Evolutionary conservation across 192 early-diverging fungal genomes (phyloP), one percentile per base, ranked within the genome.

Genomic region (Spizellomyces punctatus): DNA sequence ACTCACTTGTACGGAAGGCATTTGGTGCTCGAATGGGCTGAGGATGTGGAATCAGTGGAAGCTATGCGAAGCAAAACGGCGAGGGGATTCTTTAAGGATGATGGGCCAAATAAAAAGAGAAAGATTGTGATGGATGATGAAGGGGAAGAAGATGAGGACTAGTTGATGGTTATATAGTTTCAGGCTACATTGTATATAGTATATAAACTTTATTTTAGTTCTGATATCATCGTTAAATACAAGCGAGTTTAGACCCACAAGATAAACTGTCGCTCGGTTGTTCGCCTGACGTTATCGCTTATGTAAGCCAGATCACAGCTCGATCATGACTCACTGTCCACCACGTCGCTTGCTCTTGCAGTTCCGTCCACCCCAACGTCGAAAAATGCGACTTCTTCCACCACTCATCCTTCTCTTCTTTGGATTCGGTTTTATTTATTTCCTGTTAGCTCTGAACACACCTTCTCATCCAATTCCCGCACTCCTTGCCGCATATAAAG

Each of bases 1-100:
- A 99, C 95, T 47, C 98, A 99, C 85, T 90, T 99, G 84, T 95
- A 96, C 65, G 98, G 98, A 66, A 89, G 98, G 27, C 98, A 97
- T 76, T 76, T 99, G 75, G 95, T 99, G 6, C 83, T 98, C 55
- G 95, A 95, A 81, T 99, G 91, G 91, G 98, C 96, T 16, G 87
- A 94, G 70, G 89, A 91, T 22, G 93, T 93, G 45, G 90, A 91
- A 62, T 85, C 84, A 61, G 81, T 96, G 54, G 90, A 94, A 68
- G 90, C 89, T 6, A 85, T 96, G 65, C 82, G 96, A 74, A 88
- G 91, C 71, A 98, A 96, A 81, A 90, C 91, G 21, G 90, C 86
- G 8, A 91, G 90, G 62, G 86, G 90, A 59, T 98, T 91, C 88
- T 78, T 85, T 16, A 86, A 82, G 46, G 82, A 83, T 6, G 84